Evolutionary conservation across 768 basidiomycete species (phyloP), one percentile per base, ranked within the genome.

Genomic region (Cyclocybe cylindracea): DNA sequence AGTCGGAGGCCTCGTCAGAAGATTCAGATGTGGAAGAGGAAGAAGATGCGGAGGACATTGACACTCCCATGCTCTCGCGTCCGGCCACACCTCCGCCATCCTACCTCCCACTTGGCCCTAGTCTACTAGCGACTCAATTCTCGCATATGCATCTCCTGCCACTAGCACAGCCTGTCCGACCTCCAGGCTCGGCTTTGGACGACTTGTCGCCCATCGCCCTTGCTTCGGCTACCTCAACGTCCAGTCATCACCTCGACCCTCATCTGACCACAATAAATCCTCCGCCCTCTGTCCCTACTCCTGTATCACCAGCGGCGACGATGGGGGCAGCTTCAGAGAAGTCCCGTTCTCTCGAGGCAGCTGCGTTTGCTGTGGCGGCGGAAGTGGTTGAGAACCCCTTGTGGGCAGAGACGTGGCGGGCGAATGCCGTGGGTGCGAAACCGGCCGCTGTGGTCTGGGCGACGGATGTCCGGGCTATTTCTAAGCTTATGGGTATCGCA

Each of bases 221-320:
- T 40, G 11, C 39, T 9, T 44, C 44, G 10, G 51, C 38, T 13
- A 34, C 43, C 39, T 16, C 16, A 24, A 34, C n/a, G 19, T 24
- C 24, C 24, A 24, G 34, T 33, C 2, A 44, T 18, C n/a, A 32
- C 19, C 32, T n/a, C 38, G 34, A 19, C 11, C 39, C 14, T 35
- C 56, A 47, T 18, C 24, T 5, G 24, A 71, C 76, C 3, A 68
- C 74, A 0, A 62, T 71, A 11, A 66, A 73, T 10, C 62, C 75
- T 32, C 69, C 65, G 2, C 63, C 61, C 7, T 76, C 74, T 10
- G 90, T 86, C 0, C 90, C 89, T 1, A 94, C 91, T 0, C 91
- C 91, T 1, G 89, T 93, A 2, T 93, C 91, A 0, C 91, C 91
- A 14, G 89, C 88, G 4, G 86, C 87, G 1, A 74, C 75, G 0